Evolutionary conservation across 2,329 filamentous ascomycete species (phyloP), one percentile per base, ranked within the genome.

Genomic region (Curvularia lunata): DNA sequence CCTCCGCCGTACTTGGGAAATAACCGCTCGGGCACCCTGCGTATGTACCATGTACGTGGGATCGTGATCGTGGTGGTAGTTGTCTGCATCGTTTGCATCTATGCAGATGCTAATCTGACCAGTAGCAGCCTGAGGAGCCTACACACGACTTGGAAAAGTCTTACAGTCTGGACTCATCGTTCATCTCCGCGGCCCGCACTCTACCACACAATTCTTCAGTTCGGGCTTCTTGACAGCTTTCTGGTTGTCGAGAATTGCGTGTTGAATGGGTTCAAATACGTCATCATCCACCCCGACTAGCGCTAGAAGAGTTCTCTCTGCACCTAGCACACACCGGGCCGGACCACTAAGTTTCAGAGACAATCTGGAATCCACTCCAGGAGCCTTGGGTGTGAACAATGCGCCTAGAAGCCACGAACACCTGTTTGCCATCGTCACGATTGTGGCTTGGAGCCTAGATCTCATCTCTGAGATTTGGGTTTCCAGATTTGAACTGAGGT

Each of bases 271-370:
- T 28, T 30, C 25, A 30, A 16, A 47, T 19, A 47, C 43, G 43
- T 47, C 43, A 47, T 47, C 18, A 13, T 47, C 27, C 43, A 32
- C 43, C 5, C 5, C 8, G 13, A 16, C 5, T 27, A 9, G 32
- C 43, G 27, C 43, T 47, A 47, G 27, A 47, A 47, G 43, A 47
- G 27, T 47, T 47, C 27, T 21, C 43, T 32, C 43, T 47, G 43
- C 43, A 21, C 43, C 28, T 47, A 47, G 43, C 12, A 32, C 28
- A 32, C 43, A 16, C 27, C 27, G 23, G 21, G 13, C 41, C 43
- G 30, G 43, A 47, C 28, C 10, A 32, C 27, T 30, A 23, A 10
- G 43, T 47, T 47, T 47, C 43, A 47, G 5, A 19, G 18, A 18
- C 27, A 21, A 9, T 10, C 28, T 19, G 12, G 28, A 16, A 12